Conservation (phyloP, 2,329 filamentous ascomycete genomes). For the Penicillium rolfsii region DNA sequence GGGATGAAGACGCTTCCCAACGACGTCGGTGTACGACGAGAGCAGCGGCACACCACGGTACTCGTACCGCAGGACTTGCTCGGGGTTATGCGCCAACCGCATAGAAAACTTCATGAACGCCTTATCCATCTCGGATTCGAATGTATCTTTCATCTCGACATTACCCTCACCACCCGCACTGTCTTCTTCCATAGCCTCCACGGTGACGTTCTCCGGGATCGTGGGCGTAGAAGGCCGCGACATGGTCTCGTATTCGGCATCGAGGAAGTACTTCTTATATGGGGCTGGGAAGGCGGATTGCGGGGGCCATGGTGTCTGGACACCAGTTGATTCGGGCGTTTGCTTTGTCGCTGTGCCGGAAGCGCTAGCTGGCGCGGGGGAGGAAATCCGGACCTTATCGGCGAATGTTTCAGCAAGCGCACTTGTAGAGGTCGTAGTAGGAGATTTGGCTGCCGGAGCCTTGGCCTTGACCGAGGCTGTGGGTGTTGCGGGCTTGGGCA, state of each 20-base stretch:
- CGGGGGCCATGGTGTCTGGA: conserved; percentile 75
- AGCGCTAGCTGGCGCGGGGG: conserved; percentile 35
- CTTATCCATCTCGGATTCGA: conserved; percentile 74
- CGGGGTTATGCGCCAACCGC: conserved; percentile 75
- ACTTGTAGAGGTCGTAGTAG: conserved; percentile 54
- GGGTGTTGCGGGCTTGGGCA: conserved; percentile 44
- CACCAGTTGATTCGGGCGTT: conserved; percentile 42
- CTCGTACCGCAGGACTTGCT: conserved; percentile 81
- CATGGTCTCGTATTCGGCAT: conserved; percentile 90
- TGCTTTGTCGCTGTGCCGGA: conserved; percentile 31
- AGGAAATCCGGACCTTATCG: conserved; percentile 64
- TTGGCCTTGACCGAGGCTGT: conserved; percentile 15
- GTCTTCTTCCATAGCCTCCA: conserved; percentile 44
- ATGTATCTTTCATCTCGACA: conserved; percentile 66
- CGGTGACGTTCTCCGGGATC: conserved; percentile 52
- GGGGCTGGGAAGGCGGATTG: conserved; percentile 65
- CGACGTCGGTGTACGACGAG: conserved; percentile 75
- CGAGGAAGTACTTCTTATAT: conserved; percentile 79
- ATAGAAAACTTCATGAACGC: conserved; percentile 81
- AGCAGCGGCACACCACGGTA: conserved; percentile 73
- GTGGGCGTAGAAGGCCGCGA: conserved; percentile 59
- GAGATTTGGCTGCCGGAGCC: conserved; percentile 26
- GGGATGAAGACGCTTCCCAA: conserved; percentile 66
- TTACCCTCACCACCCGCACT: conserved; percentile 35
- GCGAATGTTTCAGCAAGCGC: conserved; percentile 77